Evolutionary conservation across 106 monocot genomes (phyloP).

Genomic region (Acorus calamus): DNA sequence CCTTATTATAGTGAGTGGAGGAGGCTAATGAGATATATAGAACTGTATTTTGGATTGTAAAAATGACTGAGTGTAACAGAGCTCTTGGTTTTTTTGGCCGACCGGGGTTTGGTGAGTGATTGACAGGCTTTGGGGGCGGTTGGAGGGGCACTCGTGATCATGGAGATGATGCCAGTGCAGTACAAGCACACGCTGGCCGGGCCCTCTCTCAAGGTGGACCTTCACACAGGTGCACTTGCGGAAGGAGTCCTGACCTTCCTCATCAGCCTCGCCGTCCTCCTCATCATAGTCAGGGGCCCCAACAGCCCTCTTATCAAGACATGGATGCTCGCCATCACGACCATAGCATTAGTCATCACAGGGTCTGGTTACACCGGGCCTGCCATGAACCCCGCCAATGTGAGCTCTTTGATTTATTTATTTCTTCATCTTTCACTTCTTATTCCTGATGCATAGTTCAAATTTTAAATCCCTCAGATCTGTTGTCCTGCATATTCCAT

Average conservation of each 20-base stretch:
- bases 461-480: no score
- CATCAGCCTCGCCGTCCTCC: conserved; percentile 62
- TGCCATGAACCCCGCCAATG: conserved; percentile 76
- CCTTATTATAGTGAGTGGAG: no score
- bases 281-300: conserved; percentile 64
- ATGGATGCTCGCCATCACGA: conserved; percentile 50
- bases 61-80: no score
- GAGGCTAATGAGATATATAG: no score
- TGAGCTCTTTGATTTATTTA: conserved; percentile 11
- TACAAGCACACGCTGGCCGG: conserved; percentile 84
- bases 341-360: conserved; percentile 41
- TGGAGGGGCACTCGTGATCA: conserved; percentile 56
- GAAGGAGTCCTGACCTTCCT: conserved; percentile 76
- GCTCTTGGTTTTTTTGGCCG: not conserved
- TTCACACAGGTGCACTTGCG: conserved; percentile 66
- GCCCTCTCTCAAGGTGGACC: conserved; percentile 70
- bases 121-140: conserved; percentile 67
- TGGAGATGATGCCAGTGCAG: conserved; percentile 60
- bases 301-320: conserved; percentile 45
- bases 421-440: not conserved
- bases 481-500: no score
- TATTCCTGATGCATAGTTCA: no score
- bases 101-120: not conserved
- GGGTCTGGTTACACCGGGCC: conserved; percentile 69
- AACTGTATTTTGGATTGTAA: no score